phyloP scores from a whole-genome alignment of 1,139 yeast species.

The Suhomyces coccinellae region DNA sequence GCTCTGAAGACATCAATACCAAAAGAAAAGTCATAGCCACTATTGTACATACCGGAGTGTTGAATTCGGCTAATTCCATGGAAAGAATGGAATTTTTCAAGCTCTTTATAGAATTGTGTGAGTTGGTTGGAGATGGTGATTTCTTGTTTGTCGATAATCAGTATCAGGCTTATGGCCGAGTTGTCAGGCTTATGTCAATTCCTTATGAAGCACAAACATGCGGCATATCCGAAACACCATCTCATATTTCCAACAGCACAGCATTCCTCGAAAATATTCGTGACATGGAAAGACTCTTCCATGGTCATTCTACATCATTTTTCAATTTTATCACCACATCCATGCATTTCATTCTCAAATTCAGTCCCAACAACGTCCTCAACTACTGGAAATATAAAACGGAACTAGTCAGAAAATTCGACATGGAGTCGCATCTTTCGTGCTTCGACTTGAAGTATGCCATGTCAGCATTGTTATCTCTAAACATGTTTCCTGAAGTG shows the following conservation, averaged over 20 bases:
- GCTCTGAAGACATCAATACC: slow-evolving; percentile 9
- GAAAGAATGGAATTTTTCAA: slow-evolving; percentile 17
- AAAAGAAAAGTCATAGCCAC: slow-evolving; percentile 24
- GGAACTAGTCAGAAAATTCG: slow-evolving; percentile 1
- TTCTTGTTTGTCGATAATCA: slow-evolving; percentile 19
- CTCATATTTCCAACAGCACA: neutral
- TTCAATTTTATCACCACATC: slow-evolving; percentile 27
- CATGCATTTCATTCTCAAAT: slow-evolving; percentile 19
- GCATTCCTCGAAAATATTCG: slow-evolving; percentile 14
- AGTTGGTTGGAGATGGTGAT: slow-evolving; percentile 22
- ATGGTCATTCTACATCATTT: slow-evolving; percentile 9
- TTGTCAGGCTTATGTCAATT: slow-evolving; percentile 21
- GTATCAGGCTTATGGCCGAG: slow-evolving; percentile 20
- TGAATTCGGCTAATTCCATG: slow-evolving; percentile 14
- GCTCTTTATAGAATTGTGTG: slow-evolving; percentile 22
- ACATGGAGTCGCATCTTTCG: neutral
- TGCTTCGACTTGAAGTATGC: slow-evolving; percentile 30
- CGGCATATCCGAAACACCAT: neutral
- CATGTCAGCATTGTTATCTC: slow-evolving; percentile 30
- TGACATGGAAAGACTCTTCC: slow-evolving; percentile 7
- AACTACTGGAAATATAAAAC: slow-evolving; percentile 31
- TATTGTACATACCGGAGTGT: slow-evolving; percentile 23
- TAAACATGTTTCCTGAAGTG: slow-evolving; percentile 27
- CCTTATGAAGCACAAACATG: slow-evolving; percentile 9
- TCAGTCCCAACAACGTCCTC: slow-evolving; percentile 23